Percentiles rank a stretch among this genome's conserved stretches.
These are phyloP conservation scores for Kwoniella shandongensis DNA, from an alignment of 768 basidiomycete genomes.

Conservation along the genomic window DNA sequence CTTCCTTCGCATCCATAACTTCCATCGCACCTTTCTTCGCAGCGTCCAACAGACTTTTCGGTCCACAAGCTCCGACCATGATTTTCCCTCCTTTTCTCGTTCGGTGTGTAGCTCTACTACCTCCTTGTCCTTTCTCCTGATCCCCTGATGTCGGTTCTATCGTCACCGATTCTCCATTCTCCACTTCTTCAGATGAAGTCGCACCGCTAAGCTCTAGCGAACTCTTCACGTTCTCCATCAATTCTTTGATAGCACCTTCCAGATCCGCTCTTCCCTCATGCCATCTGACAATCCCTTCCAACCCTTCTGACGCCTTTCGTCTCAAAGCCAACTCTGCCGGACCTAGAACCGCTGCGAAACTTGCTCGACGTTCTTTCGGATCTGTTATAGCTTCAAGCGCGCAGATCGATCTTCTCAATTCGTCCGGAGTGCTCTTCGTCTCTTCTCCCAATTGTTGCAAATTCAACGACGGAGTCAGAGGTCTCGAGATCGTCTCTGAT, in stretches of 20 bases:
- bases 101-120: not conserved
- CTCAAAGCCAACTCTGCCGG: conserved; percentile 15
- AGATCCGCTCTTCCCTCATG: conserved; percentile 36
- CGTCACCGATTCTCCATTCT: too few relatives aligned
- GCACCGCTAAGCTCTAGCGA: not conserved
- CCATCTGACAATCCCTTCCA: conserved; percentile 28
- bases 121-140: not conserved
- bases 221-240: conserved; percentile 7
- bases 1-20: conserved; percentile 10
- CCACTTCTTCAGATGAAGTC: not conserved
- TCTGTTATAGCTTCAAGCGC: conserved; percentile 7
- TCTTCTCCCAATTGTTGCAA: conserved; percentile 10
- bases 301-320: conserved; percentile 15
- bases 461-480: conserved; percentile 10
- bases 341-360: not conserved
- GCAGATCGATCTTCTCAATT: conserved; percentile 10
- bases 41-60: conserved; percentile 13
- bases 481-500: conserved; percentile 12
- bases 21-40: conserved; percentile 11
- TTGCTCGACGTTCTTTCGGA: conserved; percentile 4
- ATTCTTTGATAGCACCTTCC: conserved; percentile 12
- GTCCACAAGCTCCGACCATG: conserved; percentile 19
- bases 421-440: conserved; percentile 3
- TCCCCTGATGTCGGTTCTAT: too few relatives aligned
- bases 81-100: conserved; percentile 13